These are phyloP conservation scores for Eutrema heterophyllum DNA, from an alignment of 345 rosid genomes.

Conservation along the genomic window DNA sequence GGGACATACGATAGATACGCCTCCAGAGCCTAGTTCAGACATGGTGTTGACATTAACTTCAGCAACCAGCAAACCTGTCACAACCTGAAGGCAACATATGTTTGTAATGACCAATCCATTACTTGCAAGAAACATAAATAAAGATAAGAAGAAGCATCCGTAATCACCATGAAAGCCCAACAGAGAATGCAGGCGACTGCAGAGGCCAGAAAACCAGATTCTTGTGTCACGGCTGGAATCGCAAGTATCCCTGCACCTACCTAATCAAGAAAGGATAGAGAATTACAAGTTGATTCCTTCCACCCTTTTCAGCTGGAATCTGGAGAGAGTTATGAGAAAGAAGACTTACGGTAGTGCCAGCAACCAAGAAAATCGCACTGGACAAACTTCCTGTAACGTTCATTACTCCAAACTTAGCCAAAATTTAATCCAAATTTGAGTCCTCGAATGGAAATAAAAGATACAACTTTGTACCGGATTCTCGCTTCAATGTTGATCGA, in stretches of 20 bases:
- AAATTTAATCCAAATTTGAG: not conserved
- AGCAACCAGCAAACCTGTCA: slow-evolving; percentile 82
- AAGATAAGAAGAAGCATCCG: not conserved
- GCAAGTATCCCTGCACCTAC: slow-evolving; percentile 96
- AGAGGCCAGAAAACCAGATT: slow-evolving; percentile 83
- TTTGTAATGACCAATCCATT: not conserved
- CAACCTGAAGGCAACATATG: slow-evolving; percentile 46
- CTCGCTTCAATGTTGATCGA: slow-evolving; percentile 64
- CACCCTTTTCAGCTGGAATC: not conserved
- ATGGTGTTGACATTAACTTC: slow-evolving; percentile 89
- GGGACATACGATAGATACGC: slow-evolving; percentile 71
- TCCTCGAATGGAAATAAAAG: not conserved
- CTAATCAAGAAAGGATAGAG: slow-evolving; percentile 29
- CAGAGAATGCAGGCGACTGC: slow-evolving; percentile 67
- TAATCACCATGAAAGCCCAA: slow-evolving; percentile 75
- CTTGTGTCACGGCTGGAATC: slow-evolving; percentile 89
- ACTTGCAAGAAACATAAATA: not conserved
- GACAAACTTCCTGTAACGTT: slow-evolving; percentile 64
- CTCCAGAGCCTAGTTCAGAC: slow-evolving; percentile 93
- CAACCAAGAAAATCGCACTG: slow-evolving; percentile 75
- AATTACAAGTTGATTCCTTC: not conserved
- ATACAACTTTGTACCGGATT: slow-evolving; percentile 50
- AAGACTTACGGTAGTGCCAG: slow-evolving; percentile 71
- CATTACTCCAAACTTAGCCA: not conserved
- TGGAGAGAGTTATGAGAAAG: not conserved